Conservation (phyloP, 192 early-diverging fungal species). For the Coemansia sp. region DNA sequence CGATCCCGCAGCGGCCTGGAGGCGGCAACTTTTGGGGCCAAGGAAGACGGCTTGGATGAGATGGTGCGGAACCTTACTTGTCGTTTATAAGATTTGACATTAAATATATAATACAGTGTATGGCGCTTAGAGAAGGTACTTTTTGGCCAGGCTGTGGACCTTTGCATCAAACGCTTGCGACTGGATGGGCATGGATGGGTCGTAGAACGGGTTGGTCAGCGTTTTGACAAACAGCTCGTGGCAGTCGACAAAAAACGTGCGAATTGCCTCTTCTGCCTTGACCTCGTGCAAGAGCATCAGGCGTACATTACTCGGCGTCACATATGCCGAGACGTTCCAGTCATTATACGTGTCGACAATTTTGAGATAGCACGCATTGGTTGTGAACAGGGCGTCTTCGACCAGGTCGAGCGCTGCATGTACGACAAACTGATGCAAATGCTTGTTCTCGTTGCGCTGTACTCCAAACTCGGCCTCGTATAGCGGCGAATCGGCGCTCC, state of each 20-base stretch:
- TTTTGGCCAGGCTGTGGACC: conserved; percentile 71
- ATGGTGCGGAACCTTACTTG: background rate
- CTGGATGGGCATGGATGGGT: conserved; percentile 77
- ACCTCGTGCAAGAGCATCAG: conserved; percentile 74
- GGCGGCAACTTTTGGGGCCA: conserved; percentile 58
- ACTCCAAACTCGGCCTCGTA: conserved; percentile 89
- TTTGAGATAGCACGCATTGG: conserved; percentile 87
- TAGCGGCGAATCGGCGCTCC: conserved; percentile 91
- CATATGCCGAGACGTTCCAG: conserved; percentile 86
- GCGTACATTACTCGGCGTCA: conserved; percentile 75
- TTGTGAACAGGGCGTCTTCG: conserved; percentile 91
- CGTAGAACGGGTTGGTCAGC: conserved; percentile 89
- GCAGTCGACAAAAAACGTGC: conserved; percentile 54
- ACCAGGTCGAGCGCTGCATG: conserved; percentile 97
- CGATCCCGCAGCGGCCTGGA: conserved; percentile 18
- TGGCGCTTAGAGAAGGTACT: conserved; percentile 62
- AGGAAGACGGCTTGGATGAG: conserved; percentile 51
- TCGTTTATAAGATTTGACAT: background rate
- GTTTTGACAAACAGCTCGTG: conserved; percentile 58
- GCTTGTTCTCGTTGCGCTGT: conserved; percentile 66
- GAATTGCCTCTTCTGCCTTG: conserved; percentile 60
- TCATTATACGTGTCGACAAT: conserved; percentile 96
- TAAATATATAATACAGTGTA: background rate
- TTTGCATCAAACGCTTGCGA: conserved; percentile 77
- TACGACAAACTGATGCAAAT: conserved; percentile 96